Evolutionary conservation across 163 green algal genomes (phyloP).

Genomic region (Volvox carteri): DNA sequence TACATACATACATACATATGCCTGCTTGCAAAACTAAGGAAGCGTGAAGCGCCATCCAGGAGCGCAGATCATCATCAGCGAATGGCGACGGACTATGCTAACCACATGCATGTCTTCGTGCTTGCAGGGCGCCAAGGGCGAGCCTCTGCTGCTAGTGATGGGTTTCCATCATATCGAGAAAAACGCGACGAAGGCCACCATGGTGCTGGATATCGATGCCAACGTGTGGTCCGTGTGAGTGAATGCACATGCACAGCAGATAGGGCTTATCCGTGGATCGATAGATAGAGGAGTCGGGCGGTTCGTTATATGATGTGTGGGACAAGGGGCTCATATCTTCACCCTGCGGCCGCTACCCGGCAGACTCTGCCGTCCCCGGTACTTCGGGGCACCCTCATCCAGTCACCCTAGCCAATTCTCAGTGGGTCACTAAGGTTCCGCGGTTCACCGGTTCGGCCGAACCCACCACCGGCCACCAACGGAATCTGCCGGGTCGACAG

Average conservation of each 20-base stretch:
- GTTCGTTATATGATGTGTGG: too few species aligned
- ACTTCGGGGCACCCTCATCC: too few species aligned
- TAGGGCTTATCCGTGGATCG: background rate
- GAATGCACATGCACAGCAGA: background rate
- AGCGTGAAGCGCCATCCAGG: background rate
- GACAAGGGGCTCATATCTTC: too few species aligned
- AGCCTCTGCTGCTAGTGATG: conserved; percentile 15
- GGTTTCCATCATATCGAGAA: background rate
- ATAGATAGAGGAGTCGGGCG: background rate
- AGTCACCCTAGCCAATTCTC: too few species aligned
- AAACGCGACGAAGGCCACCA: background rate
- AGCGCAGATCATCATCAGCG: background rate
- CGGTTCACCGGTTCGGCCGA: background rate
- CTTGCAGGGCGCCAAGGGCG: background rate
- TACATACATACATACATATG: background rate
- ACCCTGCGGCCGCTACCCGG: too few species aligned
- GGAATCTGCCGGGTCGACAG: too few species aligned
- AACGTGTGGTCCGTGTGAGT: conserved; percentile 12
- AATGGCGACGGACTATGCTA: too few species aligned
- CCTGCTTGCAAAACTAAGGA: background rate
- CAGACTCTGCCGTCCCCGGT: too few species aligned
- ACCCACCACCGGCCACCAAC: too few species aligned
- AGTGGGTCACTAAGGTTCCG: too few species aligned
- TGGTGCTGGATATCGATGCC: conserved; percentile 18
- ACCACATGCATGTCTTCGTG: background rate